A percentile compares a stretch with the other conserved stretches of the same genome.
Conservation (phyloP, 805 yeast genomes). For the Kuraishia cidri region DNA sequence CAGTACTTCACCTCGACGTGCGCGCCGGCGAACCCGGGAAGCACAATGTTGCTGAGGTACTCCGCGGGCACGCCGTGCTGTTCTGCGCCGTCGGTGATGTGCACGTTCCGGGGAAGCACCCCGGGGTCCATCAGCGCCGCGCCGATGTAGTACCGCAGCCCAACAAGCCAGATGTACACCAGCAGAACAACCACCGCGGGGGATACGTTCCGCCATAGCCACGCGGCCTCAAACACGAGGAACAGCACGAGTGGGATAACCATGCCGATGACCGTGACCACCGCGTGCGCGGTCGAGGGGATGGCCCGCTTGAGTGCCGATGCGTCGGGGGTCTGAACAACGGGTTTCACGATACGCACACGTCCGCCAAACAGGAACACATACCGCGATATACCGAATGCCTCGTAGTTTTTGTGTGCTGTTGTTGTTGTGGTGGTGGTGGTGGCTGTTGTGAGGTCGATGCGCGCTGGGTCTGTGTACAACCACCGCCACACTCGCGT, state of each 20-base stretch:
- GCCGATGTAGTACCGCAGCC: slow-evolving; percentile 36
- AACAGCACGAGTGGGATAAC: slow-evolving; percentile 44
- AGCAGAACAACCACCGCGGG: slow-evolving; percentile 51
- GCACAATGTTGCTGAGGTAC: slow-evolving; percentile 36
- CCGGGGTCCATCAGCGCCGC: slow-evolving; percentile 68
- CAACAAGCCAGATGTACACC: slow-evolving; percentile 46
- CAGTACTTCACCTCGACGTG: slow-evolving; percentile 41
- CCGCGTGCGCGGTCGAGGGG: too few species aligned
- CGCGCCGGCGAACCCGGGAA: slow-evolving; percentile 29
- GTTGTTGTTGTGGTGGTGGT: background rate
- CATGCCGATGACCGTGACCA: slow-evolving; percentile 23
- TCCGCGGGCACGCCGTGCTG: slow-evolving; percentile 40
- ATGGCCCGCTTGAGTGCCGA: too few species aligned
- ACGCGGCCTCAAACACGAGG: slow-evolving; percentile 36
- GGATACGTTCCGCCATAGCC: slow-evolving; percentile 48
- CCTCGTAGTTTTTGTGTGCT: slow-evolving; percentile 28
- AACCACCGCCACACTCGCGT: too few species aligned
- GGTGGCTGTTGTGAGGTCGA: too few species aligned
- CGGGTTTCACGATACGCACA: slow-evolving; percentile 30
- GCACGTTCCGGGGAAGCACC: slow-evolving; percentile 55
- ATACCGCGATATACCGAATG: slow-evolving; percentile 27
- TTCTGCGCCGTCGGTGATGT: slow-evolving; percentile 32
- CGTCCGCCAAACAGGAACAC: slow-evolving; percentile 63
- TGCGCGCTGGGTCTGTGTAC: too few species aligned
- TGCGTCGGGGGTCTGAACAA: slow-evolving; percentile 20